A percentile compares a stretch with the other conserved stretches of the same genome.
phyloP scores from a whole-genome alignment of 2,329 filamentous ascomycete species.

The Hypoxylon sp. region DNA sequence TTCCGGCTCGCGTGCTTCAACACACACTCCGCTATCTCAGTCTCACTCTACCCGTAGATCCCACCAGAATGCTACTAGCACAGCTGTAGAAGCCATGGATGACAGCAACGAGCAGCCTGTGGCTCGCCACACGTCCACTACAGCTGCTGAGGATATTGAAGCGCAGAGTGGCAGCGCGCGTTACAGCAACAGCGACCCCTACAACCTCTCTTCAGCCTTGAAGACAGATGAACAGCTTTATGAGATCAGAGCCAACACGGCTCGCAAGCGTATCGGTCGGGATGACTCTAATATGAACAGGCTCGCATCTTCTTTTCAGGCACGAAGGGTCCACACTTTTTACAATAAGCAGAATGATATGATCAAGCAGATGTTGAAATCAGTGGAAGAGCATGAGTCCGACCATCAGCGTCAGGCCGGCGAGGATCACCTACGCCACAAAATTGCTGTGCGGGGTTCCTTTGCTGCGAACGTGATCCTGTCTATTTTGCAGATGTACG shows the following conservation, averaged over 20 bases:
- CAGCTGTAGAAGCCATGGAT: conserved; percentile 61
- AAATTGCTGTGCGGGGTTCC: conserved; percentile 75
- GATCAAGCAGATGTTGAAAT: conserved; percentile 91
- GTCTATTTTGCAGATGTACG: conserved; percentile 87
- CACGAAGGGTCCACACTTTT: conserved; percentile 80
- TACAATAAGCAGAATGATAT: conserved; percentile 94
- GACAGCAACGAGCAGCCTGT: conserved; percentile 57
- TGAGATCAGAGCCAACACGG: conserved; percentile 84
- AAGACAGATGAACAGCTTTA: conserved; percentile 85
- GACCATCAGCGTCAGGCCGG: conserved; percentile 84
- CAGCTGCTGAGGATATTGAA: conserved; percentile 64
- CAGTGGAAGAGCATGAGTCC: conserved; percentile 89
- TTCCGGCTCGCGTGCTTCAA: conserved; percentile 42
- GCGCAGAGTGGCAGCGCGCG: conserved; percentile 50
- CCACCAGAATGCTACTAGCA: conserved; percentile 60
- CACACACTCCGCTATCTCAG: conserved; percentile 48
- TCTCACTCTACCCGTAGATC: conserved; percentile 29
- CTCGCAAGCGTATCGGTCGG: conserved; percentile 74
- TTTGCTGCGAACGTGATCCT: conserved; percentile 87
- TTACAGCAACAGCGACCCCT: conserved; percentile 81
- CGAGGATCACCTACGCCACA: conserved; percentile 84
- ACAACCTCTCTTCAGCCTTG: conserved; percentile 80
- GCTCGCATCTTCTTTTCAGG: conserved; percentile 50
- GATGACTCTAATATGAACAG: conserved; percentile 37
- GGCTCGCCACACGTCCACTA: conserved; percentile 59